Base-by-base conservation (phyloP, 78 protist species). In the Polysphondylium violaceum region DNA sequence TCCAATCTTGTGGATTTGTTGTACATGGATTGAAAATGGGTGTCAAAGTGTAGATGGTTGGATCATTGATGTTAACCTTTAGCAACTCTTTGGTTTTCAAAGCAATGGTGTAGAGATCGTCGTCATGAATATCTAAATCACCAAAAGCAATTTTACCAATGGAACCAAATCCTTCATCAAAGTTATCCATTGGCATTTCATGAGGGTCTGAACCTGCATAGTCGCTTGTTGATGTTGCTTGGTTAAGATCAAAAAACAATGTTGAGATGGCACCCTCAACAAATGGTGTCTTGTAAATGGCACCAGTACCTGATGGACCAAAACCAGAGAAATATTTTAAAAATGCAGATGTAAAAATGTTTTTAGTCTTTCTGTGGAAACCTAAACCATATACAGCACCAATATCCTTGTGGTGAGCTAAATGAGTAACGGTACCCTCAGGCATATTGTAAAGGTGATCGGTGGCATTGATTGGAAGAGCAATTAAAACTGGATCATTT, bases 281-380 rank as follows among this genome's bases (percentile, higher is more conserved):
- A 5, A 23, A 27, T 1, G 11, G 58, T 0, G 47, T 60, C 23
- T 61, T 60, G 19, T 76, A 76, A 2, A 76, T 76, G 17, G 86
- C 86, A 60, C 86, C 86, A 1, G 69, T 76, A 16, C 86, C 86
- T 40, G 33, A 16, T 60, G 86, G 86, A 2, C 86, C 86, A 60
- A 60, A 76, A 2, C 65, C 55, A 17, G 86, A 50, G 21, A 41
- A 76, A 25, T 76, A 76, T 76, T 76, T 76, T 41, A 41, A 60
- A 53, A 60, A 76, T 25, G 86, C 35, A 23, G 60, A 25, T 0
- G 64, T 53, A 29, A 25, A 76, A 5, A 60, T 56, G n/a, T 51
- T 55, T 23, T 53, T 53, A 9, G 7, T 55, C 0, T 16, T 14
- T 36, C 83, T 51, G 19, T 55, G 41, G 8, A 16, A 40, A 60